These are phyloP conservation scores for Penicillium crustosum DNA, from an alignment of 2,329 filamentous ascomycete genomes.

Conservation along the genomic window DNA sequence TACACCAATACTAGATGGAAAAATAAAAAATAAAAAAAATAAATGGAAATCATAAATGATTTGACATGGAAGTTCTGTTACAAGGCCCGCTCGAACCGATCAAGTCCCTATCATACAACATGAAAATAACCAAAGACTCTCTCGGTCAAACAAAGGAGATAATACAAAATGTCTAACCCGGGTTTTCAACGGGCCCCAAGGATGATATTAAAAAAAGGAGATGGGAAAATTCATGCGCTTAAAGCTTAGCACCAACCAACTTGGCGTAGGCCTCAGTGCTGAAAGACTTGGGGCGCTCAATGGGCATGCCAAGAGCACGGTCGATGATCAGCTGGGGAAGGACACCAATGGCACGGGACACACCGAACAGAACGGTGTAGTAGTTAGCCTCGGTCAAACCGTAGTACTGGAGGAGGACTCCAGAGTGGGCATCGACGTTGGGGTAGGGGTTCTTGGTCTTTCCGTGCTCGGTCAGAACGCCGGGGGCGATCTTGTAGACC, in stretches of 20 bases:
- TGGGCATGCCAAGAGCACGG: conserved; percentile 92
- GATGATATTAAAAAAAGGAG: conserved; percentile 19
- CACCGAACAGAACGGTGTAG: conserved; percentile 99
- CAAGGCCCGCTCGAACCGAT: conserved; percentile 40
- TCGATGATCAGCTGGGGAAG: conserved; percentile 99
- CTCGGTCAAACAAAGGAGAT: conserved; percentile 28
- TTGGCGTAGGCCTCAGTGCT: conserved; percentile 95
- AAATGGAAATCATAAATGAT: conserved; percentile 11
- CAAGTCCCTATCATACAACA: conserved; percentile 44
- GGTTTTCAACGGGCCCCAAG: conserved; percentile 12
- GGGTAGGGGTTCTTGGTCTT: conserved; percentile 99
- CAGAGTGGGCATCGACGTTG: conserved; percentile 98
- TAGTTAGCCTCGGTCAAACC: conserved; percentile 98
- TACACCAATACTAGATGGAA: background rate
- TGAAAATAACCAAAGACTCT: conserved; percentile 36
- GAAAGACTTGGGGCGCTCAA: conserved; percentile 99
- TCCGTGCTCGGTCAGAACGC: conserved; percentile 97
- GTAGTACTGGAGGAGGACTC: conserved; percentile 99
- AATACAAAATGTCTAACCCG: conserved; percentile 25
- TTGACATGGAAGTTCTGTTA: conserved; percentile 36
- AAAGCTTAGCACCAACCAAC: conserved; percentile 86
- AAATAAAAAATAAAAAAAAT: background rate
- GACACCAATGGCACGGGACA: conserved; percentile 95
- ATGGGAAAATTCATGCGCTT: conserved; percentile 40
- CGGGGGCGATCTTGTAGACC: conserved; percentile 99